Evolutionary conservation across 345 rosid genomes (phyloP).

Genomic region (Boechera divaricarpa): DNA sequence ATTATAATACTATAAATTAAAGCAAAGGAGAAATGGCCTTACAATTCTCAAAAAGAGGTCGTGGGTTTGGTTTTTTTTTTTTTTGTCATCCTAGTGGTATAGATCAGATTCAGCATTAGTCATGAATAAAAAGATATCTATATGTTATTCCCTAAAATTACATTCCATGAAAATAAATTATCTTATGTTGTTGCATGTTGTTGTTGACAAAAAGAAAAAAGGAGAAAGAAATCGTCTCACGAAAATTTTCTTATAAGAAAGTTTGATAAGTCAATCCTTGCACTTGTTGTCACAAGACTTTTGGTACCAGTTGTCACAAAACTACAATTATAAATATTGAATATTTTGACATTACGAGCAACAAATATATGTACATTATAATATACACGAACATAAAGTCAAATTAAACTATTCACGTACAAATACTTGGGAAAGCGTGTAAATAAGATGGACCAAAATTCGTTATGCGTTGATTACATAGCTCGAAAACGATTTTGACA

Average conservation of each 20-base stretch:
- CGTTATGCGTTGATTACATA: neutral
- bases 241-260: neutral
- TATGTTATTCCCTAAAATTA: neutral
- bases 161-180: neutral
- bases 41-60: neutral
- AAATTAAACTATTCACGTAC: slow-evolving; percentile 9
- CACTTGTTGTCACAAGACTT: slow-evolving; percentile 1
- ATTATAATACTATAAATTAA: neutral
- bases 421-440: slow-evolving; percentile 2
- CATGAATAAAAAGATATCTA: neutral
- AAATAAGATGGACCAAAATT: slow-evolving; percentile 10
- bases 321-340: slow-evolving; percentile 10
- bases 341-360: slow-evolving; percentile 32
- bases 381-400: slow-evolving; percentile 17
- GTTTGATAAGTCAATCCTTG: slow-evolving; percentile 3
- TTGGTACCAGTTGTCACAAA: slow-evolving; percentile 16
- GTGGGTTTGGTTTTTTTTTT: neutral
- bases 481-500: no score
- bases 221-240: neutral
- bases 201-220: neutral
- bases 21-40: slow-evolving; percentile 1
- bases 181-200: neutral
- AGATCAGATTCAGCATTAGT: neutral
- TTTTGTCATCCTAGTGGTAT: neutral
- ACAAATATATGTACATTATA: slow-evolving; percentile 2